phyloP scores from a whole-genome alignment of 176 grass and related monocot species.

The Carex parvula region DNA sequence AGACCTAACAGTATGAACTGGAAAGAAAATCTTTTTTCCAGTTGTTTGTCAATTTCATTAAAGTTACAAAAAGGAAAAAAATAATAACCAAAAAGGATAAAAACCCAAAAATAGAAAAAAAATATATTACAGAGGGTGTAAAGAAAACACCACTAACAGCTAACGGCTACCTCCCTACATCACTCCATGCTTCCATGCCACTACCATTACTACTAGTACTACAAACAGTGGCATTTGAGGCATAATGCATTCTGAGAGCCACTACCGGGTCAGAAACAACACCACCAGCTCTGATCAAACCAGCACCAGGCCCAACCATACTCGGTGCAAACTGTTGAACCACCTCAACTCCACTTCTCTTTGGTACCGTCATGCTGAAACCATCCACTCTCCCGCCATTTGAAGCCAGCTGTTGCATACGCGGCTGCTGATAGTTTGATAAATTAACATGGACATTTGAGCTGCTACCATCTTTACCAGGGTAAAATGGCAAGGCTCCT shows the following conservation, averaged over 20 bases:
- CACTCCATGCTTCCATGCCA: slow-evolving; percentile 30
- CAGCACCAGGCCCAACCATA: slow-evolving; percentile 14
- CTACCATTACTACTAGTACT: slow-evolving; percentile 10
- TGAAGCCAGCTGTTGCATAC: slow-evolving; percentile 36
- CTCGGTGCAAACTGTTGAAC: slow-evolving; percentile 5
- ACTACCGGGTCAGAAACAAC: slow-evolving; percentile 42
- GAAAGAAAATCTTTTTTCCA: slow-evolving; percentile 23
- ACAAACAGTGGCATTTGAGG: slow-evolving; percentile 16
- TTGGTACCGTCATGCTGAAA: slow-evolving; percentile 25
- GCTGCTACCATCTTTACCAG: slow-evolving; percentile 22
- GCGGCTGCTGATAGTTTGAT: slow-evolving; percentile 28
- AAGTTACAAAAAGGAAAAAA: slow-evolving; percentile 31
- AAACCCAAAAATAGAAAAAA: slow-evolving; percentile 26
- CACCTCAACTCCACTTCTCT: slow-evolving; percentile 13
- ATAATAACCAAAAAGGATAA: neutral
- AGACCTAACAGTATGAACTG: slow-evolving; percentile 29
- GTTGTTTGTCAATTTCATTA: slow-evolving; percentile 36
- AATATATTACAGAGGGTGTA: slow-evolving; percentile 37
- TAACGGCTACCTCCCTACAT: slow-evolving; percentile 35
- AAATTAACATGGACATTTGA: slow-evolving; percentile 12
- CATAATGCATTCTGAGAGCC: slow-evolving; percentile 42
- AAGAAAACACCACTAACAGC: slow-evolving; percentile 3
- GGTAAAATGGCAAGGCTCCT: slow-evolving; percentile 6
- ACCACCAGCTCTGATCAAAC: slow-evolving; percentile 18
- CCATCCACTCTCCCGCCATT: slow-evolving; percentile 23